Conservation (phyloP, 306 rosid genomes). For the Casuarina glauca region DNA sequence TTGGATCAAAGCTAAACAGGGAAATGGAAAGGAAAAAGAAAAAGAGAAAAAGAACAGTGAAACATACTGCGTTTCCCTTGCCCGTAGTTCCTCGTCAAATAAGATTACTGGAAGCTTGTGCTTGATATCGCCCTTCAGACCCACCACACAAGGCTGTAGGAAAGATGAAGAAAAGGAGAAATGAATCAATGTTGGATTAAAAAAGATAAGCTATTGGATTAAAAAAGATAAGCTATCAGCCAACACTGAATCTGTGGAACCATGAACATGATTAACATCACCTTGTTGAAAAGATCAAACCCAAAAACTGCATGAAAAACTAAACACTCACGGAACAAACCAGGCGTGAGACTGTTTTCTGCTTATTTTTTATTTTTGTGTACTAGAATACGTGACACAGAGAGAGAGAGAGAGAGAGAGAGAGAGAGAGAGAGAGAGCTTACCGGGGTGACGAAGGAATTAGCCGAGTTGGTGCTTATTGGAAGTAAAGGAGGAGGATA, state of each 20-base stretch:
- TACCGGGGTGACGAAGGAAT: conserved; percentile 46
- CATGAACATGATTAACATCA: too few relatives aligned
- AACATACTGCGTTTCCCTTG: conserved; percentile 69
- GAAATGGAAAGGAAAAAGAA: conserved; percentile 7
- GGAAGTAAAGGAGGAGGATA: conserved; percentile 49
- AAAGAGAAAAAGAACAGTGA: neutral
- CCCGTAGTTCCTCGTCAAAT: conserved; percentile 64
- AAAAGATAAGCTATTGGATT: neutral
- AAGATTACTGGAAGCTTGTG: conserved; percentile 65
- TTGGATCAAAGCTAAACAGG: neutral
- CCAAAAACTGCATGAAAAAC: neutral
- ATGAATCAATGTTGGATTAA: neutral
- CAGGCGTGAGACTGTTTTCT: too few relatives aligned
- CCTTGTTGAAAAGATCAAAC: too few relatives aligned
- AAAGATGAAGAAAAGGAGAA: neutral
- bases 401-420: neutral
- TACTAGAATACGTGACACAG: too few relatives aligned
- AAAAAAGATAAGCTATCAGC: neutral
- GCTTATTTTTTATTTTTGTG: too few relatives aligned
- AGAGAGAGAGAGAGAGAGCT: conserved; percentile 24
- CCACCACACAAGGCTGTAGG: conserved; percentile 55
- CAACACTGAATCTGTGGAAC: neutral
- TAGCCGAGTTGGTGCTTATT: conserved; percentile 30
- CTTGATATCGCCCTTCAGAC: conserved; percentile 51
- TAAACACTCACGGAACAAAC: neutral